These are phyloP conservation scores for Trametes hirsuta DNA, from an alignment of 1,284 basidiomycete species.

Conservation along the genomic window DNA sequence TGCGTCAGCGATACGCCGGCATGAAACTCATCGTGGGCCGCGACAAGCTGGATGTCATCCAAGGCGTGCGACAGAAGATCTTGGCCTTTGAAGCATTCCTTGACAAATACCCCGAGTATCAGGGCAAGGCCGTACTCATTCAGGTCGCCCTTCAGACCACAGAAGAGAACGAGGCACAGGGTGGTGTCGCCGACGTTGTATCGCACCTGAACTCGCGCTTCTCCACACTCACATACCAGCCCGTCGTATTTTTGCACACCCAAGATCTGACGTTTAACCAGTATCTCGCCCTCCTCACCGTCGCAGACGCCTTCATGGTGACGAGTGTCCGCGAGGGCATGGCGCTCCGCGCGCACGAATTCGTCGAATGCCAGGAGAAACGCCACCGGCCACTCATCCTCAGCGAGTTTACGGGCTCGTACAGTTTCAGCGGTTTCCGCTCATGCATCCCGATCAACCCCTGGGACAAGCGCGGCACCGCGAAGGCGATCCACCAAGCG, in stretches of 20 bases:
- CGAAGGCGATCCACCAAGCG: slow-evolving; percentile 77
- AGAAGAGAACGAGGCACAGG: slow-evolving; percentile 74
- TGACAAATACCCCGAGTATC: slow-evolving; percentile 77
- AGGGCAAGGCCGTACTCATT: slow-evolving; percentile 81
- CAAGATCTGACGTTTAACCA: slow-evolving; percentile 87
- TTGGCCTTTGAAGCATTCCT: slow-evolving; percentile 86
- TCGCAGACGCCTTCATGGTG: slow-evolving; percentile 88
- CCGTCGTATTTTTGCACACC: slow-evolving; percentile 86
- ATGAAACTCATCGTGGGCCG: slow-evolving; percentile 87
- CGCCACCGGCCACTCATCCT: slow-evolving; percentile 74
- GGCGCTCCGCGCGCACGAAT: slow-evolving; percentile 83
- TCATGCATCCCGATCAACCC: slow-evolving; percentile 87
- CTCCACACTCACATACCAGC: slow-evolving; percentile 85
- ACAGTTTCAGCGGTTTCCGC: slow-evolving; percentile 83
- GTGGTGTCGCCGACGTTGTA: slow-evolving; percentile 77
- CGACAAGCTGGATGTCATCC: slow-evolving; percentile 87
- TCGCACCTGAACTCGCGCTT: slow-evolving; percentile 84
- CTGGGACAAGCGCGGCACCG: slow-evolving; percentile 77
- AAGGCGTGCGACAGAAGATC: slow-evolving; percentile 84
- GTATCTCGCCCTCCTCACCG: slow-evolving; percentile 81
- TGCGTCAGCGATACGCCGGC: slow-evolving; percentile 80
- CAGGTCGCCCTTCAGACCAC: slow-evolving; percentile 88
- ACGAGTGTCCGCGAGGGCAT: slow-evolving; percentile 87
- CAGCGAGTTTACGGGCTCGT: slow-evolving; percentile 87
- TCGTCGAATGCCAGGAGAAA: slow-evolving; percentile 80